Conservation (phyloP, 192 early-diverging fungal genomes). For the Backusella tarrabulga region DNA sequence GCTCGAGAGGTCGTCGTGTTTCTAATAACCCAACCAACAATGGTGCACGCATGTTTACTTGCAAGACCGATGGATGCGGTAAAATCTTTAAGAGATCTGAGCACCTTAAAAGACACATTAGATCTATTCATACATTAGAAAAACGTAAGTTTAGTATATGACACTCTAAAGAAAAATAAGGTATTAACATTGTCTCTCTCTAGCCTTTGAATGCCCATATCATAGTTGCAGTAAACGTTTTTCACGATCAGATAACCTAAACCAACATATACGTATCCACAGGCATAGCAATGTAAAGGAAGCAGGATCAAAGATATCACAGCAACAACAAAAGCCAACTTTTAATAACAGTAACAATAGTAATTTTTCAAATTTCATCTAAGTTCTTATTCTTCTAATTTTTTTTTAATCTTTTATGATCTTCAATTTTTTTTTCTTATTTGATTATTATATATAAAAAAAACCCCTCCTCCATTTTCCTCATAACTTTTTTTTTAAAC, state of each 20-base stretch:
- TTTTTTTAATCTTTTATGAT: not conserved
- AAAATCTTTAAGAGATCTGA: conserved; percentile 59
- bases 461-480: not conserved
- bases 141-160: conserved; percentile 49
- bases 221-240: conserved; percentile 54
- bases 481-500: not conserved
- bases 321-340: not conserved
- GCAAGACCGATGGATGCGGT: conserved; percentile 50
- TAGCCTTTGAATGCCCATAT: conserved; percentile 51
- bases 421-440: not conserved
- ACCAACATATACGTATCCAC: conserved; percentile 59
- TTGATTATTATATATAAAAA: not conserved
- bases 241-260: conserved; percentile 56
- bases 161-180: not conserved
- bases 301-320: not conserved
- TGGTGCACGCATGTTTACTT: conserved; percentile 46
- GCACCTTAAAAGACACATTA: conserved; percentile 56
- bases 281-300: conserved; percentile 35
- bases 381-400: not conserved
- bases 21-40: conserved; percentile 38
- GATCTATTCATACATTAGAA: conserved; percentile 58
- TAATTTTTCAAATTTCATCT: not conserved
- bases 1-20: conserved; percentile 47
- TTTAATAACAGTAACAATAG: conserved; percentile 1
- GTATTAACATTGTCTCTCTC: not conserved